Evolutionary conservation across 164 flowering plant species (phyloP).

Genomic region (Malania oleifera): DNA sequence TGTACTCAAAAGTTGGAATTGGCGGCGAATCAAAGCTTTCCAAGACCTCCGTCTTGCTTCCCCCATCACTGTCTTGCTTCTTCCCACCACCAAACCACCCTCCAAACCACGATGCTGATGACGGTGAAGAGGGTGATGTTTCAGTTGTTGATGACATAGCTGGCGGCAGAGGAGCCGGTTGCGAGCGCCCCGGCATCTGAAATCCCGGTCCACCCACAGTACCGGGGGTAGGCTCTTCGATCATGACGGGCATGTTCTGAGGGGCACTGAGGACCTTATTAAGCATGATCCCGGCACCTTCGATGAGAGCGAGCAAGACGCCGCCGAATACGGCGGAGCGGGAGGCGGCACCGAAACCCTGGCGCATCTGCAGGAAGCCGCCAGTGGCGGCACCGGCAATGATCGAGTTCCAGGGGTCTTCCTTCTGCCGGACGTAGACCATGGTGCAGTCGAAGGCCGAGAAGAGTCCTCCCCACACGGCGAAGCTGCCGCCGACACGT

Average conservation of each 20-base stretch:
- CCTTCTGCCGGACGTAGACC: slow-evolving; percentile 86
- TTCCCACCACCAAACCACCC: slow-evolving; percentile 54
- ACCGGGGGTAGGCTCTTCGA: slow-evolving; percentile 46
- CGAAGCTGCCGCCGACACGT: slow-evolving; percentile 81
- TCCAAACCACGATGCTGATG: slow-evolving; percentile 55
- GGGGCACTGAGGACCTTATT: slow-evolving; percentile 47
- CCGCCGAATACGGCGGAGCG: slow-evolving; percentile 73
- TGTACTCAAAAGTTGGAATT: slow-evolving; percentile 53
- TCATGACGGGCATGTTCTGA: slow-evolving; percentile 35
- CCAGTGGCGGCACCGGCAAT: slow-evolving; percentile 94
- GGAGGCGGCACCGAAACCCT: slow-evolving; percentile 56
- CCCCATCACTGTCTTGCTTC: slow-evolving; percentile 37
- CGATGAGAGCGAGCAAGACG: slow-evolving; percentile 66
- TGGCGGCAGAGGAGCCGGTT: too few relatives aligned
- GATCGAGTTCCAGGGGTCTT: slow-evolving; percentile 95
- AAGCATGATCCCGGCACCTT: slow-evolving; percentile 80
- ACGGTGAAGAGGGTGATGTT: background rate
- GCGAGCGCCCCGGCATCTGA: background rate
- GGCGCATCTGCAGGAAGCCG: slow-evolving; percentile 80
- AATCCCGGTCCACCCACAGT: slow-evolving; percentile 13
- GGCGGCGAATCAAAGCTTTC: slow-evolving; percentile 70
- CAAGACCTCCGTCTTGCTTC: slow-evolving; percentile 46
- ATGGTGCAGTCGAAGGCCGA: slow-evolving; percentile 76
- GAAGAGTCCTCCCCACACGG: slow-evolving; percentile 90
- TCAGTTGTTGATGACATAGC: too few relatives aligned